These are phyloP conservation scores for Penicillium parvum DNA, from an alignment of 495 filamentous ascomycete genomes.

Conservation along the genomic window DNA sequence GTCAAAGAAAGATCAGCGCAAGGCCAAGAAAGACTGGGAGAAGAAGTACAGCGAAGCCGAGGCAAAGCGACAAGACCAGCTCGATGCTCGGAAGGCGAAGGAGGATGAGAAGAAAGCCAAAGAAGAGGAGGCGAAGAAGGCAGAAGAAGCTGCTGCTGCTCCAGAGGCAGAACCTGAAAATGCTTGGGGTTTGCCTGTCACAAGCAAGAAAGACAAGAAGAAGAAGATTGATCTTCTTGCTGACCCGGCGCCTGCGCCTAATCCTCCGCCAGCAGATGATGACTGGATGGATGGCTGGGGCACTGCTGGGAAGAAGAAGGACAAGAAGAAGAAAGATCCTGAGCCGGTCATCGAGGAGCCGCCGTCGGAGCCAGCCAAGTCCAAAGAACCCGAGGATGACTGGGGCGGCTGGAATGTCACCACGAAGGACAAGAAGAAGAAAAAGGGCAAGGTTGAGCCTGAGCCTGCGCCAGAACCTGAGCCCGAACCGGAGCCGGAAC, in stretches of 20 bases:
- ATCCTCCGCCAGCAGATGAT: conserved; percentile 23
- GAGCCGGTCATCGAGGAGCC: conserved; percentile 30
- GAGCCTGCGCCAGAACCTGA: conserved; percentile 23
- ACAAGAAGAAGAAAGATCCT: conserved; percentile 37
- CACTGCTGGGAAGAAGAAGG: conserved; percentile 33
- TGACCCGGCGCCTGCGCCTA: conserved; percentile 22
- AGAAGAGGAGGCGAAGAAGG: conserved; percentile 13
- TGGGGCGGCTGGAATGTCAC: conserved; percentile 30
- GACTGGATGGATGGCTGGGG: conserved; percentile 30
- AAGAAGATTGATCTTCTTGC: conserved; percentile 33
- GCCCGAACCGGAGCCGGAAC: conserved; percentile 27
- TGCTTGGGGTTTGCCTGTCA: conserved; percentile 30
- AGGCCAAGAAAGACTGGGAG: conserved; percentile 6
- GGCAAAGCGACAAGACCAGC: too few species aligned
- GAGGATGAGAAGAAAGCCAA: conserved; percentile 18
- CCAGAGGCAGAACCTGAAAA: conserved; percentile 17
- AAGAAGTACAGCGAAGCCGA: conserved; percentile 11
- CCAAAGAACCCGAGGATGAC: conserved; percentile 48
- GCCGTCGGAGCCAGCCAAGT: conserved; percentile 15
- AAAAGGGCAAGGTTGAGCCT: conserved; percentile 21
- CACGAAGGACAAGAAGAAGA: conserved; percentile 23
- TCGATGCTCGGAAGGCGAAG: conserved; percentile 13
- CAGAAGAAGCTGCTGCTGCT: too few species aligned
- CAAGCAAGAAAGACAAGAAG: conserved; percentile 38
- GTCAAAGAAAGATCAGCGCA: conserved; percentile 18